These are phyloP conservation scores for Theobroma cacao DNA, from an alignment of 345 rosid species.

Conservation along the genomic window DNA sequence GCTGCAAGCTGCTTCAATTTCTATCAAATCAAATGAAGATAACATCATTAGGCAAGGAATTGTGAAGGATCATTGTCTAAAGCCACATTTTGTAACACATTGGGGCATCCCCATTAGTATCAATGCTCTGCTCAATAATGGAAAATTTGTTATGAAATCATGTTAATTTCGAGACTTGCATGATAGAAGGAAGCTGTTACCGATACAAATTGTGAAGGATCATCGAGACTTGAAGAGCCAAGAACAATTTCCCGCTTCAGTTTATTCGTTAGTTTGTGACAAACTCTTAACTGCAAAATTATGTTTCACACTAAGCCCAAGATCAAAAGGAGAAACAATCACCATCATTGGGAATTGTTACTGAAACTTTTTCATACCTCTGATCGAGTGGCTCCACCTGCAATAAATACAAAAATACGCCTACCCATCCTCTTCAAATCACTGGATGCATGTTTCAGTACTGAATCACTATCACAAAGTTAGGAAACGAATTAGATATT, in stretches of 20 bases:
- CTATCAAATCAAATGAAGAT: too few species aligned
- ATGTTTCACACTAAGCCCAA: not conserved
- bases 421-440: conserved; percentile 74
- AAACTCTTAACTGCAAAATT: conserved; percentile 62
- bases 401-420: conserved; percentile 74
- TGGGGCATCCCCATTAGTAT: too few species aligned
- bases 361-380: conserved; percentile 46
- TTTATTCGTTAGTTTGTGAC: conserved; percentile 78
- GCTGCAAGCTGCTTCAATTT: too few species aligned
- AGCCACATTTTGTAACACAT: too few species aligned
- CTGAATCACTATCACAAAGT: conserved; percentile 60
- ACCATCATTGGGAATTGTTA: not conserved
- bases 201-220: conserved; percentile 67
- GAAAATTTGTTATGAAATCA: too few species aligned
- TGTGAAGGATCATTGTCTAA: too few species aligned
- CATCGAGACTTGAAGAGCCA: conserved; percentile 72
- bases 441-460: conserved; percentile 37
- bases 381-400: conserved; percentile 91
- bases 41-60: too few species aligned
- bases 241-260: conserved; percentile 78
- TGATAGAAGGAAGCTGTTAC: conserved; percentile 24
- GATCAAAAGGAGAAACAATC: not conserved
- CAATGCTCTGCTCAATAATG: too few species aligned
- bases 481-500: conserved; percentile 4
- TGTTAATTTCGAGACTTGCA: too few species aligned